Conservation (phyloP, 2,329 filamentous ascomycete species). For the Epichloe scottii region DNA sequence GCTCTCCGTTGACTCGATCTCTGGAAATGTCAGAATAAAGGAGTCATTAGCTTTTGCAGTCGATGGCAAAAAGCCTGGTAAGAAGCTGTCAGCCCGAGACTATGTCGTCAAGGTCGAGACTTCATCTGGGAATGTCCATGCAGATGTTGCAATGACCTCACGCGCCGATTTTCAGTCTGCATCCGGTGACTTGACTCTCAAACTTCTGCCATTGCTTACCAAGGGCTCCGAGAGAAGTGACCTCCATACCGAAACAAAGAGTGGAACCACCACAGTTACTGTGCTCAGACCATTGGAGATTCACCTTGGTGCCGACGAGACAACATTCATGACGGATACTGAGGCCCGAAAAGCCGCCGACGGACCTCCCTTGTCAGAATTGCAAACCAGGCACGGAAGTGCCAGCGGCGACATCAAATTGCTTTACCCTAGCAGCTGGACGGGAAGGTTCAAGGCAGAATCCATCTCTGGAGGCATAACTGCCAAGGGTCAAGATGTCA, state of each 20-base stretch:
- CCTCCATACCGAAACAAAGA: conserved; percentile 31
- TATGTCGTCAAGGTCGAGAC: conserved; percentile 33
- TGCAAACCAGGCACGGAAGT: conserved; percentile 30
- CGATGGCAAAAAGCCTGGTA: conserved; percentile 9
- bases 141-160: conserved; percentile 27
- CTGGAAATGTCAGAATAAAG: conserved; percentile 28
- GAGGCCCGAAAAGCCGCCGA: conserved; percentile 6
- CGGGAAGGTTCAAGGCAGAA: conserved; percentile 29
- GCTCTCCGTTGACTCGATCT: conserved; percentile 29
- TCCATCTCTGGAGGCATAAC: conserved; percentile 28
- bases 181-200: conserved; percentile 28
- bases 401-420: conserved; percentile 32
- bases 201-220: conserved; percentile 30
- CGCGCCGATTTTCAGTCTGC: conserved; percentile 23
- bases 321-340: not conserved
- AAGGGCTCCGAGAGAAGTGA: conserved; percentile 11
- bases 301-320: conserved; percentile 3
- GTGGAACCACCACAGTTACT: conserved; percentile 26
- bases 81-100: conserved; percentile 30
- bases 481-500: conserved; percentile 30
- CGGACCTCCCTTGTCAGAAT: conserved; percentile 18
- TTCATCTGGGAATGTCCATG: conserved; percentile 30
- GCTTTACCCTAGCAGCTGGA: conserved; percentile 36
- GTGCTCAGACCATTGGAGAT: conserved; percentile 28
- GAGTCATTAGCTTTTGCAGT: conserved; percentile 24